Evolutionary conservation across 352 stramenopile genomes (phyloP), one percentile per base, ranked within the genome.

Genomic region (Phytopythium litorale): DNA sequence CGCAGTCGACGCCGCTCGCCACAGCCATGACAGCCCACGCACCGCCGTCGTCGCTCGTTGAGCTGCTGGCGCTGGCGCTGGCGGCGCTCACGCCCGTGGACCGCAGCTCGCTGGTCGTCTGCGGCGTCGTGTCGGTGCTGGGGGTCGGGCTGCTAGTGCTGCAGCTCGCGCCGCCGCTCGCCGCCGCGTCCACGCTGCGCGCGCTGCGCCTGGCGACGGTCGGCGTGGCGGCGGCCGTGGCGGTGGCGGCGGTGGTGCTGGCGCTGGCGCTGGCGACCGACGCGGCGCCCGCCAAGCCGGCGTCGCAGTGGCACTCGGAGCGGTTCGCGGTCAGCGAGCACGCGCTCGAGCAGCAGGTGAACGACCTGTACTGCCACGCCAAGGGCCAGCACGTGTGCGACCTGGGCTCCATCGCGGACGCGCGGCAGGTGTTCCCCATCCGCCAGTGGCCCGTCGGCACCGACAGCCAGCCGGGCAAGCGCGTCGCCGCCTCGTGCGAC

Each of bases 351-450:
- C 58, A 54, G 21, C 68, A 64, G 15, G 60, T 81, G 40, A 81
- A 84, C 66, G 72, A 79, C 55, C 65, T 81, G 6, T 84, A 79
- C 60, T 83, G 75, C 52, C 72, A 81, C 46, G 64, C 70, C 18
- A 81, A 81, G 43, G 75, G 75, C 7, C 58, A 70, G 48, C 72
- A 81, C 45, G 58, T 84, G 51, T 81, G 73, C 25, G 56, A 68
- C 30, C 55, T 73, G 1, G 72, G 70, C 12, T 78, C 67, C 19
- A 53, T 84, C 21, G 72, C 70, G 1, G 75, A 81, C 16, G 75
- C 71, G 0, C 56, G 58, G 12, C 70, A 81, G 45, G 58, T 84
- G 28, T 79, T 84, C 49, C 75, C 71, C 13, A 33, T 84, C 21
- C 25, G 54, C 15, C 62, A 73, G 54, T 84, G 75, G 72, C 71